Conservation (phyloP, 768 basidiomycete species). For the Agrocybe praecox region DNA sequence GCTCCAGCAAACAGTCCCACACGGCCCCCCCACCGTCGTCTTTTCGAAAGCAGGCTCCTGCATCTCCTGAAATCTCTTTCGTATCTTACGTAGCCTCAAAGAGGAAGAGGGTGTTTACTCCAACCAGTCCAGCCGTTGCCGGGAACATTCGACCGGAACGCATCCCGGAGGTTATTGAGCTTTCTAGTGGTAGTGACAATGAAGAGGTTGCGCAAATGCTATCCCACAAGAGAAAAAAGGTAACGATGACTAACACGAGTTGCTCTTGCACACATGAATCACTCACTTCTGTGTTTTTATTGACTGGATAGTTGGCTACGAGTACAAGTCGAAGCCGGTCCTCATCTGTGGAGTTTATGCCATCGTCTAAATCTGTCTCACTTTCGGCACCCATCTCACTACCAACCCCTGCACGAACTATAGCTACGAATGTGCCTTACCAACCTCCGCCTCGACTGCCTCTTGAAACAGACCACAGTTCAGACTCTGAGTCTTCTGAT, state of each 20-base stretch:
- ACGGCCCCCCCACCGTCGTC: too few species aligned
- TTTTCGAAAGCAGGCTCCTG: too few species aligned
- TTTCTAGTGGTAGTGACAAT: constrained; percentile 11
- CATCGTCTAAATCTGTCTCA: neutral
- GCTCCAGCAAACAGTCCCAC: too few species aligned
- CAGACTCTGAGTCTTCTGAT: neutral
- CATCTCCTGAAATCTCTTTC: too few species aligned
- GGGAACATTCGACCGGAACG: neutral
- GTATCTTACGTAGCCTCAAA: neutral
- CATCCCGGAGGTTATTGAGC: constrained; percentile 9
- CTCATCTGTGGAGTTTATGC: neutral
- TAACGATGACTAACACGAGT: neutral
- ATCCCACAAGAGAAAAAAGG: constrained; percentile 9
- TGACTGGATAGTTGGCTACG: too few species aligned
- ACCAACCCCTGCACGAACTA: too few species aligned
- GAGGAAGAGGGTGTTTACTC: neutral
- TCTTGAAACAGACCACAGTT: neutral
- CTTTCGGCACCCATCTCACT: too few species aligned
- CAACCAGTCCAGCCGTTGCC: neutral
- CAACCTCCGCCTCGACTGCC: neutral
- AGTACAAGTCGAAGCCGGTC: too few species aligned
- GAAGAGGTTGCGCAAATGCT: constrained; percentile 5
- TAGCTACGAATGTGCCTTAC: neutral
- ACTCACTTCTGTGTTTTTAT: too few species aligned
- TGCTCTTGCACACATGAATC: neutral